Percentiles rank a stretch among this genome's conserved stretches.
These are phyloP conservation scores for Evansstolkia leycettana DNA, from an alignment of 495 filamentous ascomycete species.

Conservation along the genomic window DNA sequence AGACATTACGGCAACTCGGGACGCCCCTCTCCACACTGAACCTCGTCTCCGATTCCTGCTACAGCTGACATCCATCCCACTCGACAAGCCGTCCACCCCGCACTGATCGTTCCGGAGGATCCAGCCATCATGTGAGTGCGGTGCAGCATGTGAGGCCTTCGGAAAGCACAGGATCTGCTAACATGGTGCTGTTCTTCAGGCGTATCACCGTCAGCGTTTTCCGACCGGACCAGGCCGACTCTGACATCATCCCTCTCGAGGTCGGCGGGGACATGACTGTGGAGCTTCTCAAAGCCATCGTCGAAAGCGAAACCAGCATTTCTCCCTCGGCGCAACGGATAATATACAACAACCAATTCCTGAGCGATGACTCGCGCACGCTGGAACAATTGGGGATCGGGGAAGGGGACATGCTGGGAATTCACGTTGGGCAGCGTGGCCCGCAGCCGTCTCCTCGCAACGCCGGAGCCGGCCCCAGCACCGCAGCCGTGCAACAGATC, in stretches of 20 bases:
- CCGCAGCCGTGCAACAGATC: conserved; percentile 23
- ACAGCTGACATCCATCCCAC: too few relatives aligned
- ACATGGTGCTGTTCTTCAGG: conserved; percentile 28
- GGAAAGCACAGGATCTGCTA: background rate
- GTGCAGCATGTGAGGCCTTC: background rate
- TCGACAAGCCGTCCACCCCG: too few relatives aligned
- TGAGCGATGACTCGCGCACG: conserved; percentile 64
- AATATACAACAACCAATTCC: conserved; percentile 80
- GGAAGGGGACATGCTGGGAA: conserved; percentile 85
- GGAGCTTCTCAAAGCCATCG: conserved; percentile 72
- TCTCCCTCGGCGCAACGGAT: conserved; percentile 39
- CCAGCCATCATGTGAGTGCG: background rate
- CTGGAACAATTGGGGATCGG: conserved; percentile 69
- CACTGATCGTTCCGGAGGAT: background rate
- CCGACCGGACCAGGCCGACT: conserved; percentile 56
- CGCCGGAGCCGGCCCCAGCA: conserved; percentile 13
- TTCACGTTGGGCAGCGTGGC: conserved; percentile 47
- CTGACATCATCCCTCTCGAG: conserved; percentile 74
- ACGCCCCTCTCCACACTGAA: too few relatives aligned
- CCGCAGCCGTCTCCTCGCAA: conserved; percentile 12
- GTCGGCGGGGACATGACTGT: conserved; percentile 76
- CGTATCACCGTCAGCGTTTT: conserved; percentile 81
- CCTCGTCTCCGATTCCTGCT: too few relatives aligned
- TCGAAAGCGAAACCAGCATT: conserved; percentile 51
- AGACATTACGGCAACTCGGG: too few relatives aligned